Base-by-base conservation (phyloP, 1,139 yeast species). In the Debaryomyces coudertii region DNA sequence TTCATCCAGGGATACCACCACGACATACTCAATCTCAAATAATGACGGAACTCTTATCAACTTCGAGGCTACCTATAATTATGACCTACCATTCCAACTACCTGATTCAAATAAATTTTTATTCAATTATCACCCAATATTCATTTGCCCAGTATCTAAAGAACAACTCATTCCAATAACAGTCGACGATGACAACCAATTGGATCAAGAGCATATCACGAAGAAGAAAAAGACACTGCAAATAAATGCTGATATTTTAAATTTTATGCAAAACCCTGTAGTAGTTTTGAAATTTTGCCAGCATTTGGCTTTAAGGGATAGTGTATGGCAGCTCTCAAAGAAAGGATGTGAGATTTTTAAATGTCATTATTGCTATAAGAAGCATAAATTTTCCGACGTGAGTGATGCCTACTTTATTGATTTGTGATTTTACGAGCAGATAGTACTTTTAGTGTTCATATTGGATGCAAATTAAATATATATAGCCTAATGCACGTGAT, bases 121-220 rank as follows among this genome's bases (percentile, higher is more conserved):
- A 34, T 75, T 75, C 58, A 63, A 76, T 47, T 87, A 83, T 65
- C 97, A 90, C 64, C 89, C 96, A 0, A 83, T 90, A 2, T 90
- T 90, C 63, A 90, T 90, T 4, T 90, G 97, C 62, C 97, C 97
- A 0, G 92, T 90, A 1, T 80, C 93, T 6, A 87, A 89, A 62
- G 96, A 90, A 55, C 97, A 92, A 58, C 57, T 71, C 23, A 59
- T 72, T 15, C 79, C 80, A 4, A 56, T 71, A 22, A 65, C 74
- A 1, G 60, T 60, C 7, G 46, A 40, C 11, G 47, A 48, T 4
- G 49, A 38, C 16, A 31, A 43, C 9, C 38, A 40, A 1, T 38
- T 46, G 3, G 58, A 55, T 6, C 54, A 47, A 5, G 56, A 55
- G 14, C 54, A 54, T 15, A 47, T 53, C 29, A 51, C 55, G 25